These are phyloP conservation scores for Phytophthora citricola DNA, from an alignment of 352 stramenopile genomes.

Conservation along the genomic window DNA sequence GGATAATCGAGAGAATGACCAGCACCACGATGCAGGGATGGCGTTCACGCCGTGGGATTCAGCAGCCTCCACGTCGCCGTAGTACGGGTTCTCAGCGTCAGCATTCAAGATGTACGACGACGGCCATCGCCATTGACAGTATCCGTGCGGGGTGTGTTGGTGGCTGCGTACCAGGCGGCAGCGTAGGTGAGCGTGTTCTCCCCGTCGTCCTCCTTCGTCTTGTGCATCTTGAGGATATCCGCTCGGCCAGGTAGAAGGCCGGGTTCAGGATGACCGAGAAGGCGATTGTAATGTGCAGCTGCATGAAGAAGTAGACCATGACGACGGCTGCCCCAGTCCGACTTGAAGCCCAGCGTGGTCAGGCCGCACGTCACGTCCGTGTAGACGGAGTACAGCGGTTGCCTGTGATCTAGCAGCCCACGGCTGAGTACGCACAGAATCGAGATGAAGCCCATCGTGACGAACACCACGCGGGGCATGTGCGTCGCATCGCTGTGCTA, in stretches of 20 bases:
- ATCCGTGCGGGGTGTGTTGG: constrained; percentile 25
- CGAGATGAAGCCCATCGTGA: constrained; percentile 46
- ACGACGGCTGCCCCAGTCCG: constrained; percentile 35
- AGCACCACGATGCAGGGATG: constrained; percentile 45
- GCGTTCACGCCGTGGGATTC: constrained; percentile 43
- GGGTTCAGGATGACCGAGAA: constrained; percentile 47
- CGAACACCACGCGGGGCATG: constrained; percentile 37
- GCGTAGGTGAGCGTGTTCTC: constrained; percentile 32
- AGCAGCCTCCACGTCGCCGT: constrained; percentile 25
- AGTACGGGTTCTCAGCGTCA: constrained; percentile 1
- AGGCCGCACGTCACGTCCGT: constrained; percentile 31
- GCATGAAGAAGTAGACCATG: constrained; percentile 19
- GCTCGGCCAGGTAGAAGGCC: constrained; percentile 46
- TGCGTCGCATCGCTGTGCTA: constrained; percentile 29
- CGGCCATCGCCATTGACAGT: constrained; percentile 17
- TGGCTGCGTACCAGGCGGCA: constrained; percentile 23
- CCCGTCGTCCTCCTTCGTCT: constrained; percentile 40
- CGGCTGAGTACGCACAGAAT: constrained; percentile 45
- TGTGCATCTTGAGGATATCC: constrained; percentile 46
- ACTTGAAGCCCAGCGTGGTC: constrained; percentile 45
- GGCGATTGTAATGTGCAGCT: constrained; percentile 34
- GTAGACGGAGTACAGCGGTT: constrained; percentile 62
- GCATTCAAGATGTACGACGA: constrained; percentile 50
- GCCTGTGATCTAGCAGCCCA: constrained; percentile 61
- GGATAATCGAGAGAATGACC: constrained; percentile 42